phyloP scores from a whole-genome alignment of 441 rosid genomes.

The Hura crepitans region DNA sequence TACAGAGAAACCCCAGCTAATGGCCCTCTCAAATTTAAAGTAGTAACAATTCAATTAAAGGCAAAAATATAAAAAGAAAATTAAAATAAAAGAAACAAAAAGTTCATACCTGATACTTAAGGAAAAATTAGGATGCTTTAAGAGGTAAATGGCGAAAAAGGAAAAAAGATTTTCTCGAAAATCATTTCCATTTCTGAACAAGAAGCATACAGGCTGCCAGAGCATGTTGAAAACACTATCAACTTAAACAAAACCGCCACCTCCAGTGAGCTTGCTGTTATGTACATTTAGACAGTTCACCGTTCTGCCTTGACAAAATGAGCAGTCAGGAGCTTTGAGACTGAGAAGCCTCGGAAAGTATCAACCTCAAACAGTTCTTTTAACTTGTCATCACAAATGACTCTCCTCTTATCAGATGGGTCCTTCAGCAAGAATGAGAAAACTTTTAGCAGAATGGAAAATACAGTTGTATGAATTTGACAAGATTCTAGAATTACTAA shows the following conservation, averaged over 20 bases:
- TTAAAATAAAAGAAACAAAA: not conserved
- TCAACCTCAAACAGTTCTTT: constrained; percentile 57
- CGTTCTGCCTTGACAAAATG: constrained; percentile 49
- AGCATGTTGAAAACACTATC: constrained; percentile 1
- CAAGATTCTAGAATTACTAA: not conserved
- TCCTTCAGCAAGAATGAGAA: constrained; percentile 30
- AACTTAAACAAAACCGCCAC: constrained; percentile 25
- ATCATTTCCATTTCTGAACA: constrained; percentile 14
- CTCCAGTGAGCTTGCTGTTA: constrained; percentile 29
- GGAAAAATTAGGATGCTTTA: not conserved
- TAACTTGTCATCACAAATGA: constrained; percentile 39
- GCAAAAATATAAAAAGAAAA: too few species aligned
- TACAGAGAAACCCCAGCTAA: too few species aligned
- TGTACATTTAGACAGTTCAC: constrained; percentile 32
- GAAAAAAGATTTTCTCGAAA: not conserved
- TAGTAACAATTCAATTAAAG: not conserved
- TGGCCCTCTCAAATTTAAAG: too few species aligned
- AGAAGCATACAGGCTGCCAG: constrained; percentile 15
- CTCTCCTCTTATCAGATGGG: constrained; percentile 40
- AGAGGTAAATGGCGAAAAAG: not conserved
- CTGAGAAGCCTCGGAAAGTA: constrained; percentile 39
- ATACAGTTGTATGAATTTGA: not conserved
- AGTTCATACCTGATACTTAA: not conserved
- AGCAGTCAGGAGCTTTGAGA: constrained; percentile 42
- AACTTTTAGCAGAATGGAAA: not conserved